Conservation (phyloP, 2,329 filamentous ascomycete species). For the Ophiostoma perfectum region DNA sequence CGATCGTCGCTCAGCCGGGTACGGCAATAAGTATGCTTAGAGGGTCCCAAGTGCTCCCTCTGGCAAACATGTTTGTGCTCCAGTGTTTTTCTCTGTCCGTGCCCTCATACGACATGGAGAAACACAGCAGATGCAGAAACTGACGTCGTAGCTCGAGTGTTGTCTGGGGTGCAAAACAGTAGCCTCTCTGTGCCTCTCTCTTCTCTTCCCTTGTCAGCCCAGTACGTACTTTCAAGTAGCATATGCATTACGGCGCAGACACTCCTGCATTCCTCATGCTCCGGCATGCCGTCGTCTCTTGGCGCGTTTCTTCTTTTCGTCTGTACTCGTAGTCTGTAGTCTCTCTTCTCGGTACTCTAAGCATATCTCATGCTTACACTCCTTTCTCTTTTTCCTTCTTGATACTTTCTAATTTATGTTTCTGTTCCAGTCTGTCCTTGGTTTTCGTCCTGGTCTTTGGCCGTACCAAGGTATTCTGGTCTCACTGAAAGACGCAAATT, state of each 20-base stretch:
- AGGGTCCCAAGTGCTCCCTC: no score
- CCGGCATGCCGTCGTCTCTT: constrained; percentile 4
- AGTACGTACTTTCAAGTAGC: background rate
- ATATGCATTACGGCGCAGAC: no score
- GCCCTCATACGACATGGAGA: background rate
- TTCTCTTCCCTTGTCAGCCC: background rate
- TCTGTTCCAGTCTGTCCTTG: constrained; percentile 3
- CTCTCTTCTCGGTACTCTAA: background rate
- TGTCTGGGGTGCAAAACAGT: constrained; percentile 1
- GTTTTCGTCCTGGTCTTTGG: background rate
- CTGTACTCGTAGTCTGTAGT: no score
- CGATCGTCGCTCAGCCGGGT: background rate
- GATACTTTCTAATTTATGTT: background rate
- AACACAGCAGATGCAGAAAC: background rate
- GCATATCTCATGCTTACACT: background rate
- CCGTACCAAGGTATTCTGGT: background rate
- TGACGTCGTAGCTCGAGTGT: background rate
- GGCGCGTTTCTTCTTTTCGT: constrained; percentile 2
- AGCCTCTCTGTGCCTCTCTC: background rate
- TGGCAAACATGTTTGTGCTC: background rate
- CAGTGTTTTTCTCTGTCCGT: constrained; percentile 2
- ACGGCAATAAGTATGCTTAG: background rate
- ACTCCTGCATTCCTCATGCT: background rate
- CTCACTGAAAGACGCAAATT: background rate
- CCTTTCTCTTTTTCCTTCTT: background rate